A percentile compares a stretch with the other conserved stretches of the same genome.
Evolutionary conservation across 2,329 filamentous ascomycete genomes (phyloP).

Genomic region (Fusarium sp.): DNA sequence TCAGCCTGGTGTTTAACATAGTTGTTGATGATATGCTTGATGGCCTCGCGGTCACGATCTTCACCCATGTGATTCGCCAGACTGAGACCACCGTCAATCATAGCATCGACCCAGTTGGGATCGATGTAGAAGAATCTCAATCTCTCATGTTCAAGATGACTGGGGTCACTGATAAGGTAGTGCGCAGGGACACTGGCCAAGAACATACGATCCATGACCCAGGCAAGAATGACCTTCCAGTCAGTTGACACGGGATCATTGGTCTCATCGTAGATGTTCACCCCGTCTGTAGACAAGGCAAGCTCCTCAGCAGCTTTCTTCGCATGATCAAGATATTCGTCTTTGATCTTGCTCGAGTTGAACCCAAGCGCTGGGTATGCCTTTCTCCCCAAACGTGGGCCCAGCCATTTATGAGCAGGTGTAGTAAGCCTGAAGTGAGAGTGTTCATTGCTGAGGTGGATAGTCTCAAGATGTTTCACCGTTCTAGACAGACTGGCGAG

Average conservation of each 20-base stretch:
- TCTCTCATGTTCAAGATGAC: background rate
- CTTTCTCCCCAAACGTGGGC: background rate
- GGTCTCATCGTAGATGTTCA: background rate
- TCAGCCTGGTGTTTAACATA: background rate
- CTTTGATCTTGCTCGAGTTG: background rate
- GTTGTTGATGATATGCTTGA: background rate
- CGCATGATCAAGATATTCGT: background rate
- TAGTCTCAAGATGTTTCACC: background rate
- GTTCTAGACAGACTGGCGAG: background rate
- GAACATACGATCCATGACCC: background rate
- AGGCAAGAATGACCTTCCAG: background rate
- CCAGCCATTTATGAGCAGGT: background rate
- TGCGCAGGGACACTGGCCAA: background rate
- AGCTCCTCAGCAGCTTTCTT: background rate
- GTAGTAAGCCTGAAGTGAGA: background rate
- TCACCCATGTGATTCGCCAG: background rate
- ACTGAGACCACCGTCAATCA: background rate
- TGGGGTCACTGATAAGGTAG: background rate
- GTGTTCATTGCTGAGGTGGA: background rate
- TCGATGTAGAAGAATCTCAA: background rate
- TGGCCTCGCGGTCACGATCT: background rate
- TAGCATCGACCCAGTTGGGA: background rate
- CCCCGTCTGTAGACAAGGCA: background rate
- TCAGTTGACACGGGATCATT: background rate
- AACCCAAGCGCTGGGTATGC: background rate